These are phyloP conservation scores for Solanum boliviense DNA, from an alignment of 257 asterid species.

Conservation along the genomic window DNA sequence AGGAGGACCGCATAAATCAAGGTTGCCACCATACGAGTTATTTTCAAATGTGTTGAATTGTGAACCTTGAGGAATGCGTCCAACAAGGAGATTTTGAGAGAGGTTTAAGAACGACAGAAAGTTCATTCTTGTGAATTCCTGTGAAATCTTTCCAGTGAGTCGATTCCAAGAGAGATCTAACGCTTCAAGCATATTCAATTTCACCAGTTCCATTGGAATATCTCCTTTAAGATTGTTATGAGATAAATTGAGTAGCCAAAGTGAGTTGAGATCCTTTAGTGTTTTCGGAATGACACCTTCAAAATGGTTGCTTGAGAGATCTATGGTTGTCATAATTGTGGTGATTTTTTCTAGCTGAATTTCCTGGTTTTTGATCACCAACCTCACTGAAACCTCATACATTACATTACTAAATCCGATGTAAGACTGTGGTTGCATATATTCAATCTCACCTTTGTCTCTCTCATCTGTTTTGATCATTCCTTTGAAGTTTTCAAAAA, in stretches of 20 bases:
- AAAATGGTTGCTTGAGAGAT: neutral
- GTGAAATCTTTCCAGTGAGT: neutral
- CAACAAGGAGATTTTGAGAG: neutral
- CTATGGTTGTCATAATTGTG: neutral
- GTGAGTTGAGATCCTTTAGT: neutral
- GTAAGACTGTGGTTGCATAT: no score
- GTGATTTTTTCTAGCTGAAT: no score
- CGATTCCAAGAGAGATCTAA: neutral
- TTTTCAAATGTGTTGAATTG: neutral
- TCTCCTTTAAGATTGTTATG: neutral
- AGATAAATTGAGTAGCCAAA: neutral
- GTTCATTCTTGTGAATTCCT: neutral
- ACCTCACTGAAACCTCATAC: no score
- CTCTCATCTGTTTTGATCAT: no score
- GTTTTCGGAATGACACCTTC: neutral
- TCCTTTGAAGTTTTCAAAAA: no score
- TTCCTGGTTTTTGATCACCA: no score
- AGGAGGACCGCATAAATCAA: neutral
- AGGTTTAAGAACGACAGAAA: neutral
- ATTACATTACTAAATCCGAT: no score
- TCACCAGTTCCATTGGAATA: neutral
- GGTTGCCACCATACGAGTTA: neutral
- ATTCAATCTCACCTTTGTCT: no score
- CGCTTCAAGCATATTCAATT: neutral
- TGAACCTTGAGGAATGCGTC: neutral